Evolutionary conservation across 75 land plant genomes (phyloP), one percentile per base, ranked within the genome.

Genomic region (Pinus taeda): DNA sequence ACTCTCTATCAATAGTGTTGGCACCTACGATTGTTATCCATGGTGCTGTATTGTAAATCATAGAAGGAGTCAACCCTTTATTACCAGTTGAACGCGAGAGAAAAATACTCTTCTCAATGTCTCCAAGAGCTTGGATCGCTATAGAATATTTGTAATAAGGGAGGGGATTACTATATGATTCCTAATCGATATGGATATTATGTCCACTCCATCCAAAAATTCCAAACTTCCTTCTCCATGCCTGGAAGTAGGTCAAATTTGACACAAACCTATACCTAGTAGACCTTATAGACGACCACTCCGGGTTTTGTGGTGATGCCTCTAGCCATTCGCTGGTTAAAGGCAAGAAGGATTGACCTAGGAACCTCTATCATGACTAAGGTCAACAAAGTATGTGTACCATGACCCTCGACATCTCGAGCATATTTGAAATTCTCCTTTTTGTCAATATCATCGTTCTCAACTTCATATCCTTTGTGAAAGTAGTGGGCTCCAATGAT

Each of bases 31-130:
- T 77, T 1, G 13, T 53, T 29, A 81, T 36, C 85, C 83, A 86
- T n/a, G 86, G 88, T 24, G 85, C 78, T 4, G 67, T 45, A 60
- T 91, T 91, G n/a, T 78, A 58, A 15, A 59, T 53, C 1, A 14
- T 20, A 6, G 26, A 26, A 26, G 15, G 7, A 6, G 90, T 33
- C 1, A 33, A 87, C 2, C 90, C 90, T 0, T 37, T 17, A 57
- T 88, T 88, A 0, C 90, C 87, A 13, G 85, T 87, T 3, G 87
- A 75, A 70, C 65, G 80, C 0, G 83, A 65, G 58, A 88, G 84
- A 57, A 82, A 39, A n/a, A 88, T 63, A 17, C 90, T 84, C 5
- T 61, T 66, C 74, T 80, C 75, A 21, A 76, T 58, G 0, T 83
- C 87, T 4, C 59, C 65, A 63, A 88, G 80, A 8, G 83, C 49